Conservation (phyloP, 805 yeast genomes). For the Starmerella floris region DNA sequence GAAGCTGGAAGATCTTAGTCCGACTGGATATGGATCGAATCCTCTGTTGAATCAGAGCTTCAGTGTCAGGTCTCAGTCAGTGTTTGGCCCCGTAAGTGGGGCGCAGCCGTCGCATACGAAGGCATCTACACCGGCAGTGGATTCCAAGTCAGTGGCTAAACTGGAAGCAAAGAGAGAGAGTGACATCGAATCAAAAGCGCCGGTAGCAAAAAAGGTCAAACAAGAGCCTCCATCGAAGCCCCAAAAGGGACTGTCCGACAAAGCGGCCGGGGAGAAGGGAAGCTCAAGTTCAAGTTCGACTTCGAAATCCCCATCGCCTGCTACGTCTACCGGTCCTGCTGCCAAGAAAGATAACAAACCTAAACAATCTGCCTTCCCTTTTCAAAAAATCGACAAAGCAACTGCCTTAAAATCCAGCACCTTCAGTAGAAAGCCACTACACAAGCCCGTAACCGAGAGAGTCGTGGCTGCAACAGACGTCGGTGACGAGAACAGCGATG, state of each 20-base stretch:
- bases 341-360: background rate
- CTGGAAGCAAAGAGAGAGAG: background rate
- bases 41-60: conserved; percentile 6
- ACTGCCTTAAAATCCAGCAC: background rate
- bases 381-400: conserved; percentile 1
- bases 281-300: too few relatives aligned
- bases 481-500: background rate
- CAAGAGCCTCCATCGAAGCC: background rate
- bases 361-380: background rate
- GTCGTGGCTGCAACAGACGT: background rate
- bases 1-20: background rate
- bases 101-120: background rate
- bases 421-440: background rate
- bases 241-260: too few relatives aligned
- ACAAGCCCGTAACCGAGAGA: background rate
- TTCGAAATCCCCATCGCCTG: too few relatives aligned
- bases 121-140: background rate
- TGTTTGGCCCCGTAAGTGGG: background rate
- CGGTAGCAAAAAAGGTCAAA: background rate
- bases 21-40: conserved; percentile 5
- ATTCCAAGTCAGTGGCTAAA: background rate
- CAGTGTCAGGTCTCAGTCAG: background rate
- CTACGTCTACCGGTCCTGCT: background rate
- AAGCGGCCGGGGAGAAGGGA: too few relatives aligned
- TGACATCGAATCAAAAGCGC: background rate